Percentiles rank a stretch among this genome's conserved stretches.
Evolutionary conservation across 352 stramenopile species (phyloP).

Genomic region (Pythium grandisporangium): DNA sequence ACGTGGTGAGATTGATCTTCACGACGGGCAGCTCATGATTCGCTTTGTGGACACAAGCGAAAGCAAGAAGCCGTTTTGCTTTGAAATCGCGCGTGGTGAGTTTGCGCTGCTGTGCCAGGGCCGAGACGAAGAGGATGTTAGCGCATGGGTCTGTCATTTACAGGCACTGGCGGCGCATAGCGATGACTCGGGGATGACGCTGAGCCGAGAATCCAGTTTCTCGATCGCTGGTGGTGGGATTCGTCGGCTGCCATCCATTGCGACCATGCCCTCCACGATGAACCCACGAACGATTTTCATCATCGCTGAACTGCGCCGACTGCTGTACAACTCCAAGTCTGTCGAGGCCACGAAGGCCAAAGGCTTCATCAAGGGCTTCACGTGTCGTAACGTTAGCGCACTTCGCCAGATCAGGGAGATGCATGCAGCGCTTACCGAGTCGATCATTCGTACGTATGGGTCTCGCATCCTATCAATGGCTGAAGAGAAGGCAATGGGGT

Average conservation of each 20-base stretch:
- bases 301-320: conserved; percentile 60
- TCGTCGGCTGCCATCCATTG: conserved; percentile 21
- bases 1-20: conserved; percentile 65
- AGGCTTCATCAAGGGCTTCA: conserved; percentile 50
- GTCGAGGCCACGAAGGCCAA: conserved; percentile 60
- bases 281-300: conserved; percentile 74
- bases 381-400: conserved; percentile 25
- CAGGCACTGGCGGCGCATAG: conserved; percentile 44
- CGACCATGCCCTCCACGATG: conserved; percentile 27
- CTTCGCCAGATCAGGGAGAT: conserved; percentile 59
- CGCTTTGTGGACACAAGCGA: conserved; percentile 72
- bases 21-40: conserved; percentile 55
- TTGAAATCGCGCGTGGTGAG: conserved; percentile 62
- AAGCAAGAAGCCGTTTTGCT: conserved; percentile 78
- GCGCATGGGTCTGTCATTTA: conserved; percentile 74
- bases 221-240: conserved; percentile 24
- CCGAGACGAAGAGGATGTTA: conserved; percentile 80
- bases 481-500: conserved; percentile 26
- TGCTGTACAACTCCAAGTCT: conserved; percentile 75
- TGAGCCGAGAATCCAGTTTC: not conserved
- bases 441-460: conserved; percentile 56
- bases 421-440: conserved; percentile 40
- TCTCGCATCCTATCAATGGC: conserved; percentile 44
- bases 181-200: not conserved
- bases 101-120: conserved; percentile 75